phyloP scores from a whole-genome alignment of 164 flowering plant species.

The Annona squamosa region DNA sequence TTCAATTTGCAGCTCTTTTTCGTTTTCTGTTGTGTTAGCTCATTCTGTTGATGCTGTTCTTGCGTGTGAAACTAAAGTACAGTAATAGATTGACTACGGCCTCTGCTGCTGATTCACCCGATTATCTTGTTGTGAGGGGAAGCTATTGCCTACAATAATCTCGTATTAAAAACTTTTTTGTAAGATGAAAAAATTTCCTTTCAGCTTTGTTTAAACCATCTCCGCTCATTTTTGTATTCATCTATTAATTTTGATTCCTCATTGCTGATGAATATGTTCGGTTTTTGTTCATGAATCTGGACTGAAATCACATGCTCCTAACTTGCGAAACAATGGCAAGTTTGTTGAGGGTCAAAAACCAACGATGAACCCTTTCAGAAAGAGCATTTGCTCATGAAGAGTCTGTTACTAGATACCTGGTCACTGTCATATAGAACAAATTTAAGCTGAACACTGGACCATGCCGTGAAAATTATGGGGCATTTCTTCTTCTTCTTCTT shows the following conservation, averaged over 20 bases:
- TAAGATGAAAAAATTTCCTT: too few species aligned
- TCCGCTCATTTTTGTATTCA: too few species aligned
- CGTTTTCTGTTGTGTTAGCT: too few species aligned
- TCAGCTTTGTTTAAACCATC: too few species aligned
- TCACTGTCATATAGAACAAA: background rate
- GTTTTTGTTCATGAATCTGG: background rate
- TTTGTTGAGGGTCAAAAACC: background rate
- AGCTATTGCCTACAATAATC: background rate
- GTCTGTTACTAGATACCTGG: background rate
- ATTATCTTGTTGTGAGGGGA: background rate
- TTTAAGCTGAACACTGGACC: background rate
- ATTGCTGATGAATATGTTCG: background rate
- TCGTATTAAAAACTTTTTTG: background rate
- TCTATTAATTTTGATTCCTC: background rate
- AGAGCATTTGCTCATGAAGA: background rate
- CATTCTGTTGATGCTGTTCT: too few species aligned
- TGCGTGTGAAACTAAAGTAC: too few species aligned
- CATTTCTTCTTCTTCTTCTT: background rate
- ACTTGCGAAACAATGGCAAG: background rate
- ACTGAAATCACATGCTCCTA: background rate
- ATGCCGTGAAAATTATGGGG: too few species aligned
- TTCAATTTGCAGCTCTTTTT: too few species aligned
- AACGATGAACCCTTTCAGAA: background rate
- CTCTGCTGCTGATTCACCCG: too few species aligned
- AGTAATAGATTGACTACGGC: too few species aligned